Base-by-base conservation (phyloP, 83 land plant species). In the Picea abies region DNA sequence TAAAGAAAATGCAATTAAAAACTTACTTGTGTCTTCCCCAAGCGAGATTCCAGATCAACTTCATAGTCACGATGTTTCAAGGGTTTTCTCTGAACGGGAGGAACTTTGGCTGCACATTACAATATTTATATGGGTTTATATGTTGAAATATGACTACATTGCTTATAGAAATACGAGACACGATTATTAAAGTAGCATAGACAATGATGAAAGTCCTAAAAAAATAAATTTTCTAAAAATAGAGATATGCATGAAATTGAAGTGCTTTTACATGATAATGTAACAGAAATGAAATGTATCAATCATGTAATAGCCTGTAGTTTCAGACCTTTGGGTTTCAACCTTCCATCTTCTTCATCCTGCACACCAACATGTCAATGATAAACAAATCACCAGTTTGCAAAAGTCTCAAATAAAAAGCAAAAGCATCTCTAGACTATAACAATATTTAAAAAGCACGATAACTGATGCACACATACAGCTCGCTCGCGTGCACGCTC, bases 31-130 rank as follows among this genome's bases (percentile, higher is more conserved):
- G 99, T 97, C 70, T 97, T 97, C 16, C 99, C 99, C 78, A 97
- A 84, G 7, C 96, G 96, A 58, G 99, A 93, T 8, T 91, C 95
- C 9, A 97, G 95, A 78, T 97, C 97, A 1, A 97, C 98, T 86
- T 95, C 98, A 87, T 88, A 95, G 82, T 97, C 99, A 25, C 98
- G 86, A 73, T 95, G 96, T 83, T 97, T 97, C 89, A 97, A 85
- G 8, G 98, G 98, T 76, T 97, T 92, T 87, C 98, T 89, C 77
- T 97, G 96, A 72, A 95, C 93, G 41, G 91, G 88, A 80, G 99
- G 96, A 58, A 85, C 96, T 81, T 90, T 92, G 6, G 89, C 96
- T 92, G 88, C 77, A 82, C 12, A 41, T 8, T 37, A 12, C 16
- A 56, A 56, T 14, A 14, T 12, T 56, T 56, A 0, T 56, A 12